Evolutionary conservation across 352 stramenopile species (phyloP).

Genomic region (Pelagophyceae sp.): DNA sequence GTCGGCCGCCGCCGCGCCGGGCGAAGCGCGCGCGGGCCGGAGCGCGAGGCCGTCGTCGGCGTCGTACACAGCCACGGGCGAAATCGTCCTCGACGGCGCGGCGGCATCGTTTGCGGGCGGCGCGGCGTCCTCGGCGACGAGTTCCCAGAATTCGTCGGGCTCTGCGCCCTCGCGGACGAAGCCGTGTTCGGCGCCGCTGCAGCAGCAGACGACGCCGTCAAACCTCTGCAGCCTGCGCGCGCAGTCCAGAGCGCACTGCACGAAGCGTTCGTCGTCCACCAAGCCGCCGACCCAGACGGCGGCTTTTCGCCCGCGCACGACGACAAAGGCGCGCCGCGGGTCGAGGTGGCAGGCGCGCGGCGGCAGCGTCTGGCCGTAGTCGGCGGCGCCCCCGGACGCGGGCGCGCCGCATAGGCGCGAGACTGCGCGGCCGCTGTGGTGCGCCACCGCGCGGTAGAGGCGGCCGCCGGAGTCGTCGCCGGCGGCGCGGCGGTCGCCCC

Average conservation of each 20-base stretch:
- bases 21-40: no score
- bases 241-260: neutral
- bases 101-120: no score
- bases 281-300: neutral
- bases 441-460: neutral
- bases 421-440: no score
- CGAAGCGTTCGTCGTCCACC: neutral
- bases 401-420: no score
- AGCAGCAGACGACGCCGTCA: neutral
- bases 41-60: no score
- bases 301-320: neutral
- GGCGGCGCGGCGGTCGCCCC: neutral
- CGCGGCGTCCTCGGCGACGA: neutral
- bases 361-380: neutral
- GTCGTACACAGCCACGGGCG: no score
- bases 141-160: neutral
- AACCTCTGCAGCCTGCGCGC: neutral
- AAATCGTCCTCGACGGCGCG: no score
- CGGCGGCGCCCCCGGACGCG: no score
- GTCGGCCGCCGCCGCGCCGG: neutral
- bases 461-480: neutral
- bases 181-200: neutral
- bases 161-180: neutral
- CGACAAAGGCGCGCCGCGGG: neutral
- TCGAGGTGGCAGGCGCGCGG: neutral